A percentile compares a stretch with the other conserved stretches of the same genome.
phyloP scores from a whole-genome alignment of 164 flowering plant genomes.

The Santalum album region DNA sequence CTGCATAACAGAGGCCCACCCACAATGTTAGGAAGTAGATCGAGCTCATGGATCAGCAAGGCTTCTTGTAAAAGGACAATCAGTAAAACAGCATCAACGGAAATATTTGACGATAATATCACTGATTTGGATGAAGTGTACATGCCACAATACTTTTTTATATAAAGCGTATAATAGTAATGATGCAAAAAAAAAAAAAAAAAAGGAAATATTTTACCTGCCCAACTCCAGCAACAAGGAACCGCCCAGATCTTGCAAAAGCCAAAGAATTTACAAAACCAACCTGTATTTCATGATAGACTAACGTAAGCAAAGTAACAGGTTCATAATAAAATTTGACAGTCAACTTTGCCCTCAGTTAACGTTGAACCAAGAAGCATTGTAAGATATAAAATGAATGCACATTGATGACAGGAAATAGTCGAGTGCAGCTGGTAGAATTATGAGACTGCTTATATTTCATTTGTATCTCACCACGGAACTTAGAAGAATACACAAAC shows the following conservation, averaged over 20 bases:
- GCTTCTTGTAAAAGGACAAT: not conserved
- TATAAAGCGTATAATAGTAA: not conserved
- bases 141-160: too few relatives aligned
- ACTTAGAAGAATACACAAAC: too few relatives aligned
- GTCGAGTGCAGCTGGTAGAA: too few relatives aligned
- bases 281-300: constrained; percentile 28
- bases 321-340: not conserved
- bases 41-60: not conserved
- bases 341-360: not conserved
- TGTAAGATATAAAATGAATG: too few relatives aligned
- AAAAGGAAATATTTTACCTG: constrained; percentile 35
- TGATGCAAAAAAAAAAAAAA: not conserved
- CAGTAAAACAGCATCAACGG: too few relatives aligned
- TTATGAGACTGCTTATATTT: too few relatives aligned
- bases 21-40: too few relatives aligned
- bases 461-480: too few relatives aligned
- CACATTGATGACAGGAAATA: too few relatives aligned
- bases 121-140: too few relatives aligned
- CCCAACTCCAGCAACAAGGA: constrained; percentile 84
- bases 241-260: constrained; percentile 80
- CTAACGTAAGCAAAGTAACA: not conserved
- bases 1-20: constrained; percentile 26
- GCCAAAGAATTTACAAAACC: constrained; percentile 89
- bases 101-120: too few relatives aligned
- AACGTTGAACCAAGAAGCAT: not conserved